Base-by-base conservation (phyloP, 1,139 yeast species). In the Geotrichum restrictum region DNA sequence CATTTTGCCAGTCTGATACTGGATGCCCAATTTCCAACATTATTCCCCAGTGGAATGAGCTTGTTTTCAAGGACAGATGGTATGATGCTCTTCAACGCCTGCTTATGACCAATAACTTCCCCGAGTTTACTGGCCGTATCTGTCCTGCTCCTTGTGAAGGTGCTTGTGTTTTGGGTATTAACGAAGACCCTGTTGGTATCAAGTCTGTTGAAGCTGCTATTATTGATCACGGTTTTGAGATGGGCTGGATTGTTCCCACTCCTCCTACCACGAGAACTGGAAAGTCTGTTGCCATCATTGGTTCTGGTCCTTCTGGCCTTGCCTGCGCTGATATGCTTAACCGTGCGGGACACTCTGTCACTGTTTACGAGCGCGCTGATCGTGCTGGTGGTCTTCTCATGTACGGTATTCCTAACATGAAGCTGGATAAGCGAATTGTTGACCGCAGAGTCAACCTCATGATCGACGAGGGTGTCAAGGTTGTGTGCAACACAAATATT, bases 81-180 rank as follows among this genome's bases (percentile, higher is more conserved):
- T 83, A 77, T 67, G 93, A 88, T 65, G 98, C 98, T 22, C 78
- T 89, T 65, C 95, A 91, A 69, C 81, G 96, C 65, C 79, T 93
- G 69, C 74, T 88, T 69, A 93, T 89, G 91, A 93, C 98, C 60
- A 93, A 93, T 75, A 93, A 93, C 73, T 93, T 93, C 85, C 98
- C 98, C 18, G 98, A 93, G 74, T 91, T 93, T 67, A 93, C 98
- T 56, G 96, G 97, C 59, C 84, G 97, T 73, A 93, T 93, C 60
- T 93, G 98, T 74, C 98, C 98, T 36, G 98, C 98, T 60, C 98
- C 98, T 61, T 93, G 98, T 76, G 95, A 89, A 70, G 98, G 97
- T 63, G 96, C 98, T 2, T 93, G 98, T 79, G 95, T 89, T 46
- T 79, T 93, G 65, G 97, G 96, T 54, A 88, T 93, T 66, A 88